phyloP scores from a whole-genome alignment of 2,329 filamentous ascomycete genomes.

The Fusarium sp. region DNA sequence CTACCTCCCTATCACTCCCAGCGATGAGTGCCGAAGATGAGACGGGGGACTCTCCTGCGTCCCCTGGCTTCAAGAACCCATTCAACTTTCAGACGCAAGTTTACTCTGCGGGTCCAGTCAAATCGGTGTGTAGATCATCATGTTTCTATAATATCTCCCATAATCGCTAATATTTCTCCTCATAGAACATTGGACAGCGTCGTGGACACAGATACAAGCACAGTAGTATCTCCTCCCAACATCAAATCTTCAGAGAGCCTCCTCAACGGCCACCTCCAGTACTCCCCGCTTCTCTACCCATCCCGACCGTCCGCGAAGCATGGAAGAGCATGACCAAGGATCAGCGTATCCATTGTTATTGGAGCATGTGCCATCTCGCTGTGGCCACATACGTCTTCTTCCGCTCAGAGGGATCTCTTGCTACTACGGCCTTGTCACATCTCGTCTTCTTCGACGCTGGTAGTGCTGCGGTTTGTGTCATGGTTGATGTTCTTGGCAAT shows the following conservation, averaged over 20 bases:
- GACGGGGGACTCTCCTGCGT: conserved; percentile 26
- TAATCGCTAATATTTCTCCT: conserved; percentile 17
- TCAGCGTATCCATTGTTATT: conserved; percentile 84
- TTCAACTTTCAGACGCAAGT: conserved; percentile 95
- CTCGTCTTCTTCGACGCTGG: conserved; percentile 96
- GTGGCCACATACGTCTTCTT: conserved; percentile 89
- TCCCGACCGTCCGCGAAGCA: conserved; percentile 89
- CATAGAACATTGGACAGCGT: conserved; percentile 86
- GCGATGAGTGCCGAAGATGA: conserved; percentile 39
- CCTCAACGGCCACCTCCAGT: conserved; percentile 86
- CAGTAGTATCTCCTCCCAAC: conserved; percentile 86
- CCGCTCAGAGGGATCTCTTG: conserved; percentile 85
- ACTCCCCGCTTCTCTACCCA: conserved; percentile 89
- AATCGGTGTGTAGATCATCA: conserved; percentile 74
- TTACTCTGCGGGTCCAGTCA: conserved; percentile 80
- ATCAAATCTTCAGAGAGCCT: conserved; percentile 97
- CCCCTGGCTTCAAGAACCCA: conserved; percentile 67
- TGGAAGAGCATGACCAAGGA: conserved; percentile 90
- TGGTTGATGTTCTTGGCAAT: conserved; percentile 92
- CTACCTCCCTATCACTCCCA: conserved; percentile 32
- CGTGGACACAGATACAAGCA: conserved; percentile 98
- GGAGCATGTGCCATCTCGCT: conserved; percentile 89
- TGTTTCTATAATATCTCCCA: neutral
- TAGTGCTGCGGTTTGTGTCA: conserved; percentile 89
- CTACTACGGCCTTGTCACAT: conserved; percentile 92